Evolutionary conservation across 2,329 filamentous ascomycete genomes (phyloP), one percentile per base, ranked within the genome.

Genomic region (Aspergillus jensenii): DNA sequence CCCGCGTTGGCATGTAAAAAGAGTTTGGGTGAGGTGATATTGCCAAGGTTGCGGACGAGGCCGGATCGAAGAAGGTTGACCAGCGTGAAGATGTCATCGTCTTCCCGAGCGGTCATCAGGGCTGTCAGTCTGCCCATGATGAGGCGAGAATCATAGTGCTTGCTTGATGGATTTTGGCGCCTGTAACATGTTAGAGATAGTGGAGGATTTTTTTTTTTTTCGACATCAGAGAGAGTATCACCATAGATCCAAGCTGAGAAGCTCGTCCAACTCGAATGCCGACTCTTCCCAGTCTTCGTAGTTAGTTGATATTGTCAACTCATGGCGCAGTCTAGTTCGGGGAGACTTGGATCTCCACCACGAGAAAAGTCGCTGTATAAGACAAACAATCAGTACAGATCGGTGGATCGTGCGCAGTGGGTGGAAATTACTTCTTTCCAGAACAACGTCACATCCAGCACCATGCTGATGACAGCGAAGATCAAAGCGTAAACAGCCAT

Each of bases 251-350:
- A 92, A 85, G 43, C 88, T 88, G n/a, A 92, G 81, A 17, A 90
- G 79, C 67, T 89, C 88, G 73, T 96, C 93, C n/a, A 96, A 82
- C 67, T 90, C 85, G 62, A 90, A 84, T 1, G 92, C 91, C n/a
- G 89, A 87, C 63, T 88, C 87, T 71, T 93, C 88, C 91, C 92
- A 97, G 71, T 95, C 89, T 68, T 95, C 90, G 70, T 89, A 96
- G 25, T 83, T 82, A 62, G 85, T 81, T 17, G 91, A 89, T 58
- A 85, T 82, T 53, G 81, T 82, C 48, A 96, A 79, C 23, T 82
- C 78, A 60, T 89, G 82, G 44, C 89, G 81, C 77, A 90, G 87
- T 55, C 86, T 77, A 62, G 89, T 85, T 49, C 84, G 81, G 2
- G 84, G 83, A 50, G 83, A 88, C 72, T 84, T 88, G 62, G 82